Evolutionary conservation across 352 stramenopile species (phyloP).

Genomic region (Phytophthora rubi): DNA sequence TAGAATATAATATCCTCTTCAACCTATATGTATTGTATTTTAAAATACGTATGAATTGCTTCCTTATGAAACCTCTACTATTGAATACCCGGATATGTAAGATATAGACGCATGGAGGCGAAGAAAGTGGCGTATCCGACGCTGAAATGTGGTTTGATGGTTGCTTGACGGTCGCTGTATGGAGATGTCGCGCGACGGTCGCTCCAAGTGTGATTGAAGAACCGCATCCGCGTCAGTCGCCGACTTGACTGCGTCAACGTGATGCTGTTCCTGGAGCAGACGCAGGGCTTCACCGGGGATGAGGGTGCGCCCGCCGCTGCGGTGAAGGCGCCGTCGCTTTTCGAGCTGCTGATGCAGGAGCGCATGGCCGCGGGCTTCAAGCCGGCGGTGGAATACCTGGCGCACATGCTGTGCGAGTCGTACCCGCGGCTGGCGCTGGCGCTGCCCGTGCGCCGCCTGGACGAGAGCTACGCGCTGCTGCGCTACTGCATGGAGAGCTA

Average conservation of each 20-base stretch:
- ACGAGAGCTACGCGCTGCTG: conserved; percentile 84
- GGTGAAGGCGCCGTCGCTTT: conserved; percentile 64
- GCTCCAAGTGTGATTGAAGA: conserved; percentile 3
- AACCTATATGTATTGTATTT: too few relatives aligned
- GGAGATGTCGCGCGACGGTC: conserved; percentile 14
- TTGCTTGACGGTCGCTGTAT: neutral
- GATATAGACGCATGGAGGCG: neutral
- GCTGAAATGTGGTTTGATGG: neutral
- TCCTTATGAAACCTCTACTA: too few relatives aligned
- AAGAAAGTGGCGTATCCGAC: too few relatives aligned
- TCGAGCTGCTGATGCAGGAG: conserved; percentile 90
- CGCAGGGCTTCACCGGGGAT: conserved; percentile 62
- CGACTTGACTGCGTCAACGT: conserved; percentile 17
- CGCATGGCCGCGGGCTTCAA: conserved; percentile 81
- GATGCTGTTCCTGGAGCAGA: conserved; percentile 87
- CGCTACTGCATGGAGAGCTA: conserved; percentile 66
- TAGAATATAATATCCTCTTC: conserved; percentile 2
- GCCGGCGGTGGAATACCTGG: conserved; percentile 77
- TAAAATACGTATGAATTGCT: too few relatives aligned
- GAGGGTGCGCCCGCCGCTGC: conserved; percentile 6
- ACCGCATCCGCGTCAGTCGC: neutral
- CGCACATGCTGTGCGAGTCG: conserved; percentile 74
- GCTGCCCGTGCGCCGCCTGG: conserved; percentile 68
- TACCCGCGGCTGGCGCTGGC: conserved; percentile 67
- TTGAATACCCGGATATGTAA: too few relatives aligned